A percentile compares a stretch with the other conserved stretches of the same genome.
Evolutionary conservation across 106 monocot species (phyloP).

Genomic region (Allium cepa): DNA sequence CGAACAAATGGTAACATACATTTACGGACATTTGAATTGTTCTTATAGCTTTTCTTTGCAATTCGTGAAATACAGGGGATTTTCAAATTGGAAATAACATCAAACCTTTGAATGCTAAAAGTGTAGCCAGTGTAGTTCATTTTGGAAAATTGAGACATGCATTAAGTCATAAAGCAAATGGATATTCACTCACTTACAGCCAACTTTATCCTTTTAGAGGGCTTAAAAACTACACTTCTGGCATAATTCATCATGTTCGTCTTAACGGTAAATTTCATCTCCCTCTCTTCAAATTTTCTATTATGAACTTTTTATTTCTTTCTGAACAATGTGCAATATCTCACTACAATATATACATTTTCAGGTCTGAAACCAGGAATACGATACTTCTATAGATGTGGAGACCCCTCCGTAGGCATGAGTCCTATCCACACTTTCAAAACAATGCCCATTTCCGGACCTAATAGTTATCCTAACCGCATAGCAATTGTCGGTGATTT

Average conservation of each 20-base stretch:
- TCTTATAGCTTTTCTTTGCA: no score
- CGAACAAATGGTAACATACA: no score
- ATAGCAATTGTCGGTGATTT: constrained; percentile 84
- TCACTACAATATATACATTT: not conserved
- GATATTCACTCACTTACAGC: constrained; percentile 68
- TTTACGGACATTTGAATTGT: no score
- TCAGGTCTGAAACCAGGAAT: constrained; percentile 59
- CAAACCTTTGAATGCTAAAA: constrained; percentile 49
- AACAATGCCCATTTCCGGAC: constrained; percentile 72
- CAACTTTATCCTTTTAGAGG: constrained; percentile 80
- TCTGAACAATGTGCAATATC: not conserved
- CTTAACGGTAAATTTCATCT: constrained; percentile 40
- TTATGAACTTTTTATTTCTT: not conserved
- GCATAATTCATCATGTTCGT: constrained; percentile 92
- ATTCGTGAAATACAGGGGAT: constrained; percentile 35
- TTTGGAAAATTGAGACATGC: constrained; percentile 28
- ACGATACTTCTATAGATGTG: constrained; percentile 71
- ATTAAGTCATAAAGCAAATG: constrained; percentile 29
- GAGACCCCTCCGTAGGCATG: constrained; percentile 75
- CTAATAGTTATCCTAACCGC: constrained; percentile 46
- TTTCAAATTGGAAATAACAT: constrained; percentile 65
- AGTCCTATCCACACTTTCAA: constrained; percentile 50
- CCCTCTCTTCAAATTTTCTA: not conserved
- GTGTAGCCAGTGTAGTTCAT: constrained; percentile 43
- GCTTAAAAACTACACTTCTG: constrained; percentile 80